Evolutionary conservation across 108 stramenopile genomes (phyloP).

Genomic region (Nitzschia sp.): DNA sequence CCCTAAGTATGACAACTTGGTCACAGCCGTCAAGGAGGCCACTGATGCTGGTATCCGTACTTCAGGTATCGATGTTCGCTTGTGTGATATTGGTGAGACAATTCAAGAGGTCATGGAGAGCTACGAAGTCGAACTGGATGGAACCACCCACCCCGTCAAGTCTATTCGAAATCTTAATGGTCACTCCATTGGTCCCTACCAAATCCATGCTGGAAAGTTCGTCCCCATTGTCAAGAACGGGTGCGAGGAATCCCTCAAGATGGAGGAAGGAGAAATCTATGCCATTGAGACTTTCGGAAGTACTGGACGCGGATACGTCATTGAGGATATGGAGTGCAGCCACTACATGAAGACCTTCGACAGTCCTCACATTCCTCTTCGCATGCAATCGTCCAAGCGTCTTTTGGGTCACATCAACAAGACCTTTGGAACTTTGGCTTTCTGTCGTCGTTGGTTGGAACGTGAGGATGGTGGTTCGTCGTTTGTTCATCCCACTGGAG

Average conservation of each 20-base stretch:
- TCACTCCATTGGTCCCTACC: conserved; percentile 95
- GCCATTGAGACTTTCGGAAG: conserved; percentile 99
- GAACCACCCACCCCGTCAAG: conserved; percentile 91
- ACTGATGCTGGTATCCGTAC: conserved; percentile 90
- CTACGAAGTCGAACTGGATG: conserved; percentile 95
- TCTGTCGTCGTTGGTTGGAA: conserved; percentile 98
- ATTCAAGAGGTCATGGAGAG: conserved; percentile 99
- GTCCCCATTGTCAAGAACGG: conserved; percentile 96
- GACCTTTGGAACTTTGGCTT: conserved; percentile 98
- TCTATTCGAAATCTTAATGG: conserved; percentile 96
- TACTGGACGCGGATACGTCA: conserved; percentile 94
- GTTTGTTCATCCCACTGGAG: conserved; percentile 79
- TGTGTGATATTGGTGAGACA: conserved; percentile 95
- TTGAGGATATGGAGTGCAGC: conserved; percentile 97
- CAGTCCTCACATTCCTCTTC: conserved; percentile 93
- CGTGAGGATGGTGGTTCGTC: conserved; percentile 92
- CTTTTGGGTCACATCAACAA: conserved; percentile 97
- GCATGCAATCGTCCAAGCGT: conserved; percentile 87
- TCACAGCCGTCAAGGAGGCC: conserved; percentile 93
- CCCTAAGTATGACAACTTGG: conserved; percentile 85
- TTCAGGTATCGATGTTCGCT: conserved; percentile 95
- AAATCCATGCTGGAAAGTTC: conserved; percentile 96
- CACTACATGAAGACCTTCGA: conserved; percentile 99
- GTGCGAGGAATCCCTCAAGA: conserved; percentile 88
- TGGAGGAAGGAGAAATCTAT: conserved; percentile 99